Evolutionary conservation across 2,329 filamentous ascomycete genomes (phyloP).

Genomic region (Gaeumannomyces tritici): DNA sequence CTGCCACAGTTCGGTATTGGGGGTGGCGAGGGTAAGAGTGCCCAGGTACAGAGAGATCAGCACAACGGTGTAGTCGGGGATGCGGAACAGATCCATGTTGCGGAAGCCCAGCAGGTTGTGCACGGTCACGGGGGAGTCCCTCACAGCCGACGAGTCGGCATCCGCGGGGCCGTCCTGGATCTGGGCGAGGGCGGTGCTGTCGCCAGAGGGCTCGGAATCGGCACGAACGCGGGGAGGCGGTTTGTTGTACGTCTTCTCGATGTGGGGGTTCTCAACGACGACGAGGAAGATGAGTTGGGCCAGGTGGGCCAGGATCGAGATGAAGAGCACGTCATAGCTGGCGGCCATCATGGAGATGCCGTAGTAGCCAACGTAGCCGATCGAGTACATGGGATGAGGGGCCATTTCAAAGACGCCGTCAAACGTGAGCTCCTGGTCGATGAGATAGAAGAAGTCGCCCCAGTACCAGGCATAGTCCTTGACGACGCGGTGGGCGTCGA

Average conservation of each 20-base stretch:
- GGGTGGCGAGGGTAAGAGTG: slow-evolving; percentile 63
- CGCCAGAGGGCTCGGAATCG: slow-evolving; percentile 16
- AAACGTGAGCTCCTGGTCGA: slow-evolving; percentile 95
- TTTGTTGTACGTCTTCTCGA: slow-evolving; percentile 94
- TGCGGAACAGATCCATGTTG: slow-evolving; percentile 83
- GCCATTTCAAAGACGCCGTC: slow-evolving; percentile 99
- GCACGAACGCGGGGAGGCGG: slow-evolving; percentile 61
- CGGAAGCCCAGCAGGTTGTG: slow-evolving; percentile 75
- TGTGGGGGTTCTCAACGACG: slow-evolving; percentile 91
- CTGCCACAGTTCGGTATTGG: slow-evolving; percentile 66
- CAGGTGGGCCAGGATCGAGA: slow-evolving; percentile 88
- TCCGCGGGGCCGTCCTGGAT: background rate
- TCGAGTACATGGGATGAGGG: slow-evolving; percentile 97
- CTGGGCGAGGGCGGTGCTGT: slow-evolving; percentile 11
- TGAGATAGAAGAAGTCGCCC: slow-evolving; percentile 98
- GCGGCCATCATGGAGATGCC: slow-evolving; percentile 97
- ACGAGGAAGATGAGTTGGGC: slow-evolving; percentile 91
- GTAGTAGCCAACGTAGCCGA: slow-evolving; percentile 96
- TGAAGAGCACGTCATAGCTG: slow-evolving; percentile 95
- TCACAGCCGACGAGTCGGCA: slow-evolving; percentile 13
- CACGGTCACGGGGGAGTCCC: slow-evolving; percentile 49
- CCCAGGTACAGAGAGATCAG: slow-evolving; percentile 69
- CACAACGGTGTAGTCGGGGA: slow-evolving; percentile 73
- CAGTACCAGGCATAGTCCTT: slow-evolving; percentile 99
- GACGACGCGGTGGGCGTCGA: slow-evolving; percentile 94